These are phyloP conservation scores for Peronospora farinosa DNA, from an alignment of 352 stramenopile genomes.

Conservation along the genomic window DNA sequence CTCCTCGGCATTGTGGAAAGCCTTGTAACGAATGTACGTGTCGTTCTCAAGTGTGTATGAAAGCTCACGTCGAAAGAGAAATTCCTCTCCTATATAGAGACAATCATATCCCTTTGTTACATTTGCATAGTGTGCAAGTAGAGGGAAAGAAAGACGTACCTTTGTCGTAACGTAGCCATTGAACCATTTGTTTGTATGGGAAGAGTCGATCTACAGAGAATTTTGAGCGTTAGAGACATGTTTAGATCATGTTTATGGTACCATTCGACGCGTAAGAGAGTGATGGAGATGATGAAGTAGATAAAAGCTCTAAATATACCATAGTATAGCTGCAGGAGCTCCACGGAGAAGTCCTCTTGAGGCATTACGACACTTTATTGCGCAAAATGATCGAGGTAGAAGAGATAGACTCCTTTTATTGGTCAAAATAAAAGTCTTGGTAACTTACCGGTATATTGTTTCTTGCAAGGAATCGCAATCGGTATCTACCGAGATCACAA, in stretches of 20 bases:
- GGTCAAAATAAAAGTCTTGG: background rate
- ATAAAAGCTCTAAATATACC: conserved; percentile 22
- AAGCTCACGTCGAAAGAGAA: conserved; percentile 92
- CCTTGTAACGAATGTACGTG: conserved; percentile 99
- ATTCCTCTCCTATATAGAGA: conserved; percentile 40
- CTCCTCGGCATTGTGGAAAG: conserved; percentile 85
- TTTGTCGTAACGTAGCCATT: conserved; percentile 80
- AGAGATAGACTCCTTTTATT: background rate
- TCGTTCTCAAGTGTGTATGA: conserved; percentile 98
- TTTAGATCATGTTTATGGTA: background rate
- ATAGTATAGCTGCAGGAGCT: conserved; percentile 86
- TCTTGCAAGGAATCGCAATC: background rate
- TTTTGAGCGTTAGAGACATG: background rate
- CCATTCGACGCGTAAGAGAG: conserved; percentile 1
- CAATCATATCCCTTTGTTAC: conserved; percentile 1
- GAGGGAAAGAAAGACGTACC: conserved; percentile 24
- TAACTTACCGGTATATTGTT: background rate
- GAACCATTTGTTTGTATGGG: conserved; percentile 77
- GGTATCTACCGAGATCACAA: background rate
- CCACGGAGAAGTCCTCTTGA: conserved; percentile 76
- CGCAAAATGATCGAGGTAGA: background rate
- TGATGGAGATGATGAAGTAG: background rate
- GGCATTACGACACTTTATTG: conserved; percentile 30
- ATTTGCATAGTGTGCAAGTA: background rate
- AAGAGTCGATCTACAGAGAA: conserved; percentile 64